Evolutionary conservation across 2,329 filamentous ascomycete species (phyloP).

Genomic region (Fusarium falciforme): DNA sequence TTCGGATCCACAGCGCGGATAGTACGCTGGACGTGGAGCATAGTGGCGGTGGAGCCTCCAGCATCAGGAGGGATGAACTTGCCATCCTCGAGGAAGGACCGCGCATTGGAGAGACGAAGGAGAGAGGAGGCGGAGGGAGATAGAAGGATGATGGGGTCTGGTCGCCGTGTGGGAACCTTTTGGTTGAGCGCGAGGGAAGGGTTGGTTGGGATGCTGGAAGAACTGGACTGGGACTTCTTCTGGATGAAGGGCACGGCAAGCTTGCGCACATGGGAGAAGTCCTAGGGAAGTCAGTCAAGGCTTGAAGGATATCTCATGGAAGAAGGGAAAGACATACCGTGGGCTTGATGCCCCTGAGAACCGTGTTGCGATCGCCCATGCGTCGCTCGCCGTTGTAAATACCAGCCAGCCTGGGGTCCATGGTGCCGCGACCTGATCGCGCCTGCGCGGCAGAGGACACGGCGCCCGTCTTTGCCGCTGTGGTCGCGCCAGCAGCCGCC

Average conservation of each 20-base stretch:
- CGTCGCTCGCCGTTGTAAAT: slow-evolving; percentile 93
- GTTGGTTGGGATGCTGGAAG: slow-evolving; percentile 54
- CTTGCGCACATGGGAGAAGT: slow-evolving; percentile 95
- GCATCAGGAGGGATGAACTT: slow-evolving; percentile 82
- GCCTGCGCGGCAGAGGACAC: slow-evolving; percentile 58
- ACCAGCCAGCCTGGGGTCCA: slow-evolving; percentile 85
- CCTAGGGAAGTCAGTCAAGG: slow-evolving; percentile 62
- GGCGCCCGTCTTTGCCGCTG: slow-evolving; percentile 52
- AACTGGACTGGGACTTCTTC: slow-evolving; percentile 61
- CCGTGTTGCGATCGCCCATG: slow-evolving; percentile 92
- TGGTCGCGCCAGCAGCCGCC: slow-evolving; percentile 55
- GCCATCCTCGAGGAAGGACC: slow-evolving; percentile 89
- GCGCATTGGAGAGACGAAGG: slow-evolving; percentile 94
- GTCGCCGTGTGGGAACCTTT: slow-evolving; percentile 62
- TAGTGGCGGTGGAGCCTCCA: slow-evolving; percentile 75
- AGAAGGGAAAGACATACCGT: slow-evolving; percentile 68
- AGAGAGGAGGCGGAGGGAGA: slow-evolving; percentile 96
- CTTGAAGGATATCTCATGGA: not conserved
- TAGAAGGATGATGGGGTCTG: slow-evolving; percentile 93
- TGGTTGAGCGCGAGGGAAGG: slow-evolving; percentile 65
- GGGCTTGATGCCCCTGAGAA: slow-evolving; percentile 87
- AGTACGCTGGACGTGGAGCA: slow-evolving; percentile 85
- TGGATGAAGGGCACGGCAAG: slow-evolving; percentile 81
- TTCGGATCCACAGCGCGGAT: slow-evolving; percentile 77
- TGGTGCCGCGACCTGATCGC: slow-evolving; percentile 70